Base-by-base conservation (phyloP, 2,329 filamentous ascomycete genomes). In the Fusarium sp. region DNA sequence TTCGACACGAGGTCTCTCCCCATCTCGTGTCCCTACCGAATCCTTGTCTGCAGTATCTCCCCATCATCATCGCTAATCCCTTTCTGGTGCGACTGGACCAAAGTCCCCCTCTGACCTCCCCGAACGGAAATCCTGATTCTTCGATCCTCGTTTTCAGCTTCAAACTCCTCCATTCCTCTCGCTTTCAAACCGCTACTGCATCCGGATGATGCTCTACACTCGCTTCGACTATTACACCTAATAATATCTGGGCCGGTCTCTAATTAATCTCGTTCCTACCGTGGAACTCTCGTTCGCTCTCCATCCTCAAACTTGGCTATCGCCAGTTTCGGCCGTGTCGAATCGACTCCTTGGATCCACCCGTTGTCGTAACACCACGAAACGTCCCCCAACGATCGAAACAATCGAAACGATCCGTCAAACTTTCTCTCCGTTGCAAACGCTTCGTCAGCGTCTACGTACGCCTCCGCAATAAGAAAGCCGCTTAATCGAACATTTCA, bases 181-280 rank as follows among this genome's bases (percentile, higher is more conserved):
- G 55, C 46, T 59, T 51, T n/a, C 28, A 28, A 34, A 34, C 28
- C 60, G 55, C 57, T 66, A 48, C 44, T 47, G 70, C 62, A 72
- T 72, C 62, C 46, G 28, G 36, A 66, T 47, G 48, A 73, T 73
- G 70, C 70, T 58, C 60, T 53, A 71, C 71, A 60, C 64, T 73
- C 68, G 71, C 70, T 73, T 70, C 44, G 41, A 62, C 40, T 60
- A 37, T 53, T 37, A 55, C 34, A 56, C n/a, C 37, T 44, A 46
- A 53, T 44, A 40, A 52, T 36, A 47, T 59, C 48, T 31, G 57
- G 50, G 39, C 58, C 40, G 56, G 50, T 18, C 40, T 65, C 53
- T 43, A 54, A 36, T 58, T 44, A 40, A 63, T 52, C 36, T 53
- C 44, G 15, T 56, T 23, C 9, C 30, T 15, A 36, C 30, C 15